A percentile compares a stretch with the other conserved stretches of the same genome.
Evolutionary conservation across 169 alveolate species (phyloP).

Genomic region (Toxoplasma gondii): DNA sequence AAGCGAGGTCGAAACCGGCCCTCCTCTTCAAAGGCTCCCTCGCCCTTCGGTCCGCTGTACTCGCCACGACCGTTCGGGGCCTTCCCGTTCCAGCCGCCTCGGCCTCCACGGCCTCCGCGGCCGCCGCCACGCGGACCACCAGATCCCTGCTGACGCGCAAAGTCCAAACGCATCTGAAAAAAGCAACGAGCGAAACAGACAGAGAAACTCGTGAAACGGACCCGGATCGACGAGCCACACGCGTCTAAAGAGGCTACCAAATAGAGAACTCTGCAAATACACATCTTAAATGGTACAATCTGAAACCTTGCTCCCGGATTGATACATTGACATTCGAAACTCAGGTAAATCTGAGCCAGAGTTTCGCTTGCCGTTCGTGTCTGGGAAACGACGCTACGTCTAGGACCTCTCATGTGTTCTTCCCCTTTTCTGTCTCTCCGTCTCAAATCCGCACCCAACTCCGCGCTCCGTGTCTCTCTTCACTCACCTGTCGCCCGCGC

Average conservation of each 20-base stretch:
- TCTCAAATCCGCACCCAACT: no score
- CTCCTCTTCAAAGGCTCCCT: neutral
- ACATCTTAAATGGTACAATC: neutral
- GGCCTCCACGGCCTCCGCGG: constrained; percentile 46
- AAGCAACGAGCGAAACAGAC: neutral
- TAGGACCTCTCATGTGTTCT: no score
- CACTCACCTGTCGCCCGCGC: constrained; percentile 50
- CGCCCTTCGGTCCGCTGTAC: neutral
- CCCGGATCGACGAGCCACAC: neutral
- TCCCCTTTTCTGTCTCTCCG: no score
- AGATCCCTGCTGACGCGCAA: constrained; percentile 40
- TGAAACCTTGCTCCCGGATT: neutral
- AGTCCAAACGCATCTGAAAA: constrained; percentile 48
- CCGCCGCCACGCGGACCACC: constrained; percentile 53
- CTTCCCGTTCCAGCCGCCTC: constrained; percentile 43
- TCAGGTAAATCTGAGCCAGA: neutral
- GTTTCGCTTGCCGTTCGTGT: no score
- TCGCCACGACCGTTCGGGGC: constrained; percentile 43
- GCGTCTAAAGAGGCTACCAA: neutral
- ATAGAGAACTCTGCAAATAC: neutral
- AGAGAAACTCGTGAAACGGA: neutral
- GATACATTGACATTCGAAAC: neutral
- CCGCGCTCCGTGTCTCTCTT: no score
- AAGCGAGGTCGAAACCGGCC: neutral
- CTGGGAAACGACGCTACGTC: no score